Base-by-base conservation (phyloP, 1,284 basidiomycete genomes). In the Fomitopsis palustris region DNA sequence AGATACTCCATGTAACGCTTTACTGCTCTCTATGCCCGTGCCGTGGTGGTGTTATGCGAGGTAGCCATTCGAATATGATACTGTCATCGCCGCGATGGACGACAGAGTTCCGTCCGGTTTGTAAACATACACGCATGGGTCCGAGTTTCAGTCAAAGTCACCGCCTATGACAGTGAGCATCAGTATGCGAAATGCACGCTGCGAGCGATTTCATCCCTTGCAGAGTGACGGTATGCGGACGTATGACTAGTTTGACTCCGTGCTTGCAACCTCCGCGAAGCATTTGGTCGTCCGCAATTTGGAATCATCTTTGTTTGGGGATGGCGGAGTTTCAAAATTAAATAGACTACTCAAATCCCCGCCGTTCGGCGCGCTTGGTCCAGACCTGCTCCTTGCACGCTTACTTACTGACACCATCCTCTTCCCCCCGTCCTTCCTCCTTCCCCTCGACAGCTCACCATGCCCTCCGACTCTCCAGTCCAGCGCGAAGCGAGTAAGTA, bases 391-490 rank as follows among this genome's bases (percentile, higher is more conserved):
- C 62, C 38, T 62, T 68, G 62, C 62, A 65, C 62, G 64, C 65
- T 67, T 67, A 64, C 65, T 67, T 67, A 64, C 67, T 67, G 70
- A 67, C 61, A 63, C 68, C 62, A 66, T 68, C 64, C 62, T 69
- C 64, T 64, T 27, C 25, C 25, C n/a, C 66, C 62, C 55, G 57
- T 63, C 59, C 60, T 53, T 60, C 59, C 59, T 59, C 61, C 64
- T 64, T 61, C 67, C 54, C 59, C 64, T 56, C 58, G 60, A 63
- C 63, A 69, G 66, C 65, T 64, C 67, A 64, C 66, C 75, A 88
- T 88, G 86, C 81, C 85, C 73, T 81, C 85, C 75, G 85, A 85
- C 72, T 80, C 81, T 65, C 74, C 78, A 65, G 74, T 74, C 60
- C 77, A 75, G 64, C 81, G 78, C 68, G 80, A 81, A 68, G 77